Evolutionary conservation across 225 moss, liverwort and hornwort genomes (phyloP).

Genomic region (Neckera pumila): DNA sequence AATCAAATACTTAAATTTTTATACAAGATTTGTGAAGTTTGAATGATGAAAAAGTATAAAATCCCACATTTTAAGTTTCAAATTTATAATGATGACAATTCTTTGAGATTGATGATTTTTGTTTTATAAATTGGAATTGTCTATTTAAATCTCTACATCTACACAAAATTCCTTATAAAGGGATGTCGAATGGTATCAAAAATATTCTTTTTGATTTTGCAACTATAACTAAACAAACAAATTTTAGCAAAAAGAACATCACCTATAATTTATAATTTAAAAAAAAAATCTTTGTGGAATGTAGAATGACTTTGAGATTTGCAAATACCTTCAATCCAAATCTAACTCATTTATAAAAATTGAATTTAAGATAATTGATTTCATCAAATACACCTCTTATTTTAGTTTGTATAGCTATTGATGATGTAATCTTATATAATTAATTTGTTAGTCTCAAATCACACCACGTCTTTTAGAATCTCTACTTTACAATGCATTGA

Average conservation of each 20-base stretch:
- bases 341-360: background rate
- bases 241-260: background rate
- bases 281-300: background rate
- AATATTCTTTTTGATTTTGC: background rate
- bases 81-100: background rate
- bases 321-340: background rate
- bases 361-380: background rate
- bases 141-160: background rate
- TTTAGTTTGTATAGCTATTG: background rate
- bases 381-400: background rate
- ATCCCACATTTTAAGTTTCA: background rate
- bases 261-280: background rate
- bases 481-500: background rate
- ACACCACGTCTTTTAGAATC: background rate
- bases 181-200: background rate
- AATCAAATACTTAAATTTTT: background rate
- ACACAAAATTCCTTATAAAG: accelerated
- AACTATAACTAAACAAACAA: background rate
- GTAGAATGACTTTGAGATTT: background rate
- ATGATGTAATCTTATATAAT: background rate
- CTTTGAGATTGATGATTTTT: background rate
- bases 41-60: background rate
- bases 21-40: background rate
- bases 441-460: background rate
- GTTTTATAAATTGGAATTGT: background rate